Conservation (phyloP, 2,329 filamentous ascomycete species). For the Fusarium marasasianum region DNA sequence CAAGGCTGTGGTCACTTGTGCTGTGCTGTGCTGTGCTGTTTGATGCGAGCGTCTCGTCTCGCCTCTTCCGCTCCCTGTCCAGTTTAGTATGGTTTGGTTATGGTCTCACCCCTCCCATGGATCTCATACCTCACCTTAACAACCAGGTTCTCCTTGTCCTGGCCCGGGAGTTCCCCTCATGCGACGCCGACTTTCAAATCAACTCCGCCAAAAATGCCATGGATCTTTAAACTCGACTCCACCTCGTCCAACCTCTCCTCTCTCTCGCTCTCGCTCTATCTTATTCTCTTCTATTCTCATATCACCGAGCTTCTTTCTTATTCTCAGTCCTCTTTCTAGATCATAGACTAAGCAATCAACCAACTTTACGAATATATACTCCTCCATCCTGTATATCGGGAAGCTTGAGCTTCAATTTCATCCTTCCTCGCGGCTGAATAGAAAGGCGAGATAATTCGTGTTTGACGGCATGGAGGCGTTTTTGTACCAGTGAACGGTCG, state of each 20-base stretch:
- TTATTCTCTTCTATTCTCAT: conserved; percentile 28
- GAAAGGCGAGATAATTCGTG: conserved; percentile 16
- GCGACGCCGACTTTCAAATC: conserved; percentile 18
- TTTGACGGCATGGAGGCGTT: conserved; percentile 39
- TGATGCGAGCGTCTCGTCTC: conserved; percentile 29
- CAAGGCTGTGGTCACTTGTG: conserved; percentile 29
- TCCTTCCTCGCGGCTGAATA: conserved; percentile 9
- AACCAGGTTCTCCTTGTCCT: conserved; percentile 35
- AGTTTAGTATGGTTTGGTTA: conserved; percentile 4
- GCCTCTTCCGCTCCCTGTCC: conserved; percentile 22
- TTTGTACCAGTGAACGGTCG: conserved; percentile 36
- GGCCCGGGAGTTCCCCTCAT: conserved; percentile 33
- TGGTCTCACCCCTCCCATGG: conserved; percentile 39
- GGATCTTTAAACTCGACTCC: conserved; percentile 43
- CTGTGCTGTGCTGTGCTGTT: conserved; percentile 2
- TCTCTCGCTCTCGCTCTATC: neutral
- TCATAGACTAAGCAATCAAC: conserved; percentile 7
- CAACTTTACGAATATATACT: neutral
- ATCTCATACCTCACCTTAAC: conserved; percentile 34
- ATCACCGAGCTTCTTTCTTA: conserved; percentile 12
- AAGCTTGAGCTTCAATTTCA: neutral
- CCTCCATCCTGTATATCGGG: neutral
- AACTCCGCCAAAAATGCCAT: conserved; percentile 35
- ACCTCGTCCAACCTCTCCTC: conserved; percentile 40
- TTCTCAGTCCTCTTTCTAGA: neutral